These are phyloP conservation scores for Sphagnurus paluster DNA, from an alignment of 1,284 basidiomycete genomes.

Conservation along the genomic window DNA sequence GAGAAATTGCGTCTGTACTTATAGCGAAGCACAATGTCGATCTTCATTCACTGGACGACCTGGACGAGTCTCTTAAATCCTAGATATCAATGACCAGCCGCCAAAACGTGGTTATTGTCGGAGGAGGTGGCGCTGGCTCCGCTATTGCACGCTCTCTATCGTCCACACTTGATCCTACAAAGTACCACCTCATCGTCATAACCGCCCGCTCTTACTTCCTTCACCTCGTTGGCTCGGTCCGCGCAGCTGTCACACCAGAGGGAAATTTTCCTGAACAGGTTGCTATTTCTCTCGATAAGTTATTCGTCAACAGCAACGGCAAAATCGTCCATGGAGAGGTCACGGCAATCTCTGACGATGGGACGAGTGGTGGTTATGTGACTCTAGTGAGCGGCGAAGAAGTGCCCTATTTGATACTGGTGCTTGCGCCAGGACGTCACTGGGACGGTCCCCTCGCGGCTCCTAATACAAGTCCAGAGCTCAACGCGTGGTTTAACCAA, in stretches of 20 bases:
- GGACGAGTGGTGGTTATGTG: conserved; percentile 38
- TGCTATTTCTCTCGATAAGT: conserved; percentile 44
- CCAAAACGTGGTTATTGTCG: conserved; percentile 40
- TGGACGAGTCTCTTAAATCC: too few species aligned
- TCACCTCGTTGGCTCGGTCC: conserved; percentile 28
- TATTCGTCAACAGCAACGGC: conserved; percentile 47
- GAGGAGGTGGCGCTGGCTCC: conserved; percentile 38
- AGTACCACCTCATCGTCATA: conserved; percentile 40
- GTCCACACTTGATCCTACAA: conserved; percentile 32
- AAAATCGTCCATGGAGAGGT: conserved; percentile 45
- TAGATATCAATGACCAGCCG: conserved; percentile 8
- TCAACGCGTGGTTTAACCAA: conserved; percentile 35
- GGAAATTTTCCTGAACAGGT: conserved; percentile 37
- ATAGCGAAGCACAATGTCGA: too few species aligned
- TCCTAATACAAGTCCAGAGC: conserved; percentile 37
- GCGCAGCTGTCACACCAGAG: conserved; percentile 24
- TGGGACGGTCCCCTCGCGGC: conserved; percentile 27
- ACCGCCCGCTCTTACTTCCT: conserved; percentile 37
- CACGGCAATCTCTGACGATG: conserved; percentile 36
- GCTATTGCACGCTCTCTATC: conserved; percentile 31
- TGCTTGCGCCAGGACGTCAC: conserved; percentile 15
- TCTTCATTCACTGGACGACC: too few species aligned
- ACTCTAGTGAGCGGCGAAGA: conserved; percentile 42
- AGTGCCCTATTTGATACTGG: conserved; percentile 23
- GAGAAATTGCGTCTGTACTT: too few species aligned